phyloP scores from a whole-genome alignment of 768 basidiomycete species.

The Lactarius tabidus region DNA sequence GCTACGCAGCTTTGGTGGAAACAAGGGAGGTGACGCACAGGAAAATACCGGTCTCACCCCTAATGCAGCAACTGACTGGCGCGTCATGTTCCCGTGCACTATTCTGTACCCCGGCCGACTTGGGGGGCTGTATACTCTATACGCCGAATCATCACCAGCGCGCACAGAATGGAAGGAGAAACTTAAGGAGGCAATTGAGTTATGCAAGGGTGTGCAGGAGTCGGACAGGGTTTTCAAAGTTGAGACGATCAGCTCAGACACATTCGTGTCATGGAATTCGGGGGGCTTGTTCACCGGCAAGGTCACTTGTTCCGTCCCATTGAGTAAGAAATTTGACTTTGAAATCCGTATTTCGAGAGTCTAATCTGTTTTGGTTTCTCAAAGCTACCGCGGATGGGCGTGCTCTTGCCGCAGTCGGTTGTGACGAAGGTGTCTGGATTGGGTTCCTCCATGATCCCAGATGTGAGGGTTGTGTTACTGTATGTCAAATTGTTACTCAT shows the following conservation, averaged over 20 bases:
- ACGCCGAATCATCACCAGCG: conserved; percentile 72
- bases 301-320: no score
- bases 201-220: conserved; percentile 85
- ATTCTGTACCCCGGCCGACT: no score
- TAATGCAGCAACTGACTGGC: no score
- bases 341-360: no score
- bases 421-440: no score
- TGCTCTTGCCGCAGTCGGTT: no score
- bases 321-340: conserved; percentile 48
- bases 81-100: no score
- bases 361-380: not conserved
- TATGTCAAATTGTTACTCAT: conserved; percentile 4
- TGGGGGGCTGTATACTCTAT: conserved; percentile 83
- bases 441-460: conserved; percentile 84
- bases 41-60: no score
- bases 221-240: conserved; percentile 94
- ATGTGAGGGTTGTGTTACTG: conserved; percentile 46
- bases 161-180: conserved; percentile 88
- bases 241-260: conserved; percentile 83
- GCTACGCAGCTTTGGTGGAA: conserved; percentile 54
- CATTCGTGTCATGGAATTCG: conserved; percentile 71
- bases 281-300: conserved; percentile 73
- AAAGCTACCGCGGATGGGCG: no score
- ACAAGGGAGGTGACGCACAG: conserved; percentile 28
- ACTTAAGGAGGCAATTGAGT: conserved; percentile 79